Base-by-base conservation (phyloP, 1,139 yeast genomes). In the Candida sp. region DNA sequence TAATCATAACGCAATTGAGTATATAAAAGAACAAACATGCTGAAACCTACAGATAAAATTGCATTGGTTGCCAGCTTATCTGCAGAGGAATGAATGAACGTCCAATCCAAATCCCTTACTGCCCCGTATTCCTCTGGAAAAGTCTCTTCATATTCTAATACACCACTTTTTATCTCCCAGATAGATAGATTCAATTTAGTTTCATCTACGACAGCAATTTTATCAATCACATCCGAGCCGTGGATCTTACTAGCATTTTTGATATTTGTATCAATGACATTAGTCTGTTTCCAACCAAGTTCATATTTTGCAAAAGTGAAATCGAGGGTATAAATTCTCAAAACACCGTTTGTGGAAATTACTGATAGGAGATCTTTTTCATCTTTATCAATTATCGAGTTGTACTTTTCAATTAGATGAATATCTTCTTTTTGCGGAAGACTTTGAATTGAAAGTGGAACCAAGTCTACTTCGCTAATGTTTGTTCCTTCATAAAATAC, bases 1-100 rank as follows among this genome's bases (percentile, higher is more conserved):
- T 91, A 91, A 56, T 91, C 97, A 60, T 86, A 89, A 45, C 97
- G 76, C 48, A 88, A 68, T 59, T 90, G 96, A 0, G 96, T 84
- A 57, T 84, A 89, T 11, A 89, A 64, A 4, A 84, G 60, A 1
- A 87, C 87, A 46, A 75, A 71, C 19, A 79, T 66, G 8, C 68
- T 66, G 53, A 88, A 90, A 0, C 97, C 97, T 30, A 90, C 82
- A 0, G 96, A 86, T 27, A 91, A 68, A 8, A 91, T 79, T 38
- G 90, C 86, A 62, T 86, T 93, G 7, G 82, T 53, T 58, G 77
- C 56, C 49, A 54, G 58, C 32, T 51, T 51, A 9, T 50, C 53
- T 12, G 50, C 48, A 5, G 52, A 38, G 3, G 66, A 56, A 21
- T 79, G 77, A 0, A 93, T 80, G 45, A 82, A 75, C 0, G 95